Base-by-base conservation (phyloP, 495 filamentous ascomycete species). In the Aspergillus cavernicola region DNA sequence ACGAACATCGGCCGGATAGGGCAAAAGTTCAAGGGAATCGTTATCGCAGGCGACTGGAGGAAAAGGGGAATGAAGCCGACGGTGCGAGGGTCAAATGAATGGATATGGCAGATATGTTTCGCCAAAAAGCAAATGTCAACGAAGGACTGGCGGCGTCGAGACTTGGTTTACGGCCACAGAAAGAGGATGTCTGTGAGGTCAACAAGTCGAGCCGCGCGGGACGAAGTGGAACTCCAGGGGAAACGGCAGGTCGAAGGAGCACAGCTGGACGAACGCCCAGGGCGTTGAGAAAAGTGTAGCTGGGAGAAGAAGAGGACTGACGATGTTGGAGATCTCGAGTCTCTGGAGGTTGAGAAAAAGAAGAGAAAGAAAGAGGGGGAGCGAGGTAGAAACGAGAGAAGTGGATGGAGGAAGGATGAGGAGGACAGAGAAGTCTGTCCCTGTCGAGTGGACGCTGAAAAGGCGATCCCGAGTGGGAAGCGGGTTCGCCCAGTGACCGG, bases 121-220 rank as follows among this genome's bases (percentile, higher is more conserved):
- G 52, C 58, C 57, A 56, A 41, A 46, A 40, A 28, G 39, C 52
- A 43, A 54, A 50, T 60, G 56, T 62, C 40, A 67, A 70, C 57
- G 68, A 73, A 58, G 59, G 70, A 63, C 65, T 64, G 58, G 57
- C 37, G 51, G 64, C 54, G 61, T 60, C 61, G 56, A 57, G 53
- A 42, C 53, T 58, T 53, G 63, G 50, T 52, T 55, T 48, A 58
- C 61, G 52, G 52, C n/a, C n/a, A n/a, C n/a, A n/a, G n/a, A n/a
- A n/a, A n/a, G n/a, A n/a, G n/a, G n/a, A n/a, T n/a, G n/a, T n/a
- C 33, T 32, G 41, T 26, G 38, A 52, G 24, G 33, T 43, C 26
- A 41, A 36, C 42, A 40, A 28, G 41, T 49, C 32, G 36, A 38
- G 39, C 43, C 42, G 40, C 42, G 40, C 50, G 46, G 49, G 49